These are phyloP conservation scores for Euptelea pleiosperma DNA, from an alignment of 164 flowering plant species.

Conservation along the genomic window DNA sequence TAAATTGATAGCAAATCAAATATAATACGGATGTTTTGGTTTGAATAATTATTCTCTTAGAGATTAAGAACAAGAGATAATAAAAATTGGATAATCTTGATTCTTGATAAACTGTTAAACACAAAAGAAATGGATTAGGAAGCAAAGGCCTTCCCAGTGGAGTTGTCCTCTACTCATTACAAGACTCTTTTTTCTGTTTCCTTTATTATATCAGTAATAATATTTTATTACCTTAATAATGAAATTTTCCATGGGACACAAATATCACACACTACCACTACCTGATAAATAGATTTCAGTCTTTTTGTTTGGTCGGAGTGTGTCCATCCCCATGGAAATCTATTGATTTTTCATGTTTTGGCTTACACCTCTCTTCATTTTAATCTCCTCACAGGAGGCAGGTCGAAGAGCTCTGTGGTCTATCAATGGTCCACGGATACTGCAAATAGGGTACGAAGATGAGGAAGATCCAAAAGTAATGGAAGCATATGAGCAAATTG, in stretches of 20 bases:
- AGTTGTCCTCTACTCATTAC: too few species aligned
- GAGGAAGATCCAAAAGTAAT: conserved; percentile 90
- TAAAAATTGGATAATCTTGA: too few species aligned
- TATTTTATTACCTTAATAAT: not conserved
- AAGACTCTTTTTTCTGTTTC: not conserved
- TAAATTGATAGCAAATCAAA: too few species aligned
- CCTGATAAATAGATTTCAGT: not conserved
- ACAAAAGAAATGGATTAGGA: too few species aligned
- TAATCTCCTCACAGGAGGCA: conserved; percentile 54
- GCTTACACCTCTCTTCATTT: not conserved
- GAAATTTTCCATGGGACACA: not conserved
- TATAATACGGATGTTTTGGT: too few species aligned
- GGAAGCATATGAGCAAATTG: conserved; percentile 89
- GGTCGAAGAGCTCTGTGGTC: conserved; percentile 94
- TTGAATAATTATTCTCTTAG: too few species aligned
- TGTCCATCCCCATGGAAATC: not conserved
- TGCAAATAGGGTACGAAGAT: conserved; percentile 87
- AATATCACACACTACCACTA: not conserved
- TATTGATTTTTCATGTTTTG: not conserved
- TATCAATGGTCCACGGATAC: conserved; percentile 78
- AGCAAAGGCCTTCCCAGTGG: too few species aligned
- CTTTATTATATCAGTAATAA: too few species aligned
- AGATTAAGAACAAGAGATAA: too few species aligned
- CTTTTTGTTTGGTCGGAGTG: not conserved
- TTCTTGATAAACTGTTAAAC: too few species aligned